Percentiles rank a stretch among this genome's conserved stretches.
Evolutionary conservation across 2,329 filamentous ascomycete genomes (phyloP).

Genomic region (Conoideocrella luteorostrata): DNA sequence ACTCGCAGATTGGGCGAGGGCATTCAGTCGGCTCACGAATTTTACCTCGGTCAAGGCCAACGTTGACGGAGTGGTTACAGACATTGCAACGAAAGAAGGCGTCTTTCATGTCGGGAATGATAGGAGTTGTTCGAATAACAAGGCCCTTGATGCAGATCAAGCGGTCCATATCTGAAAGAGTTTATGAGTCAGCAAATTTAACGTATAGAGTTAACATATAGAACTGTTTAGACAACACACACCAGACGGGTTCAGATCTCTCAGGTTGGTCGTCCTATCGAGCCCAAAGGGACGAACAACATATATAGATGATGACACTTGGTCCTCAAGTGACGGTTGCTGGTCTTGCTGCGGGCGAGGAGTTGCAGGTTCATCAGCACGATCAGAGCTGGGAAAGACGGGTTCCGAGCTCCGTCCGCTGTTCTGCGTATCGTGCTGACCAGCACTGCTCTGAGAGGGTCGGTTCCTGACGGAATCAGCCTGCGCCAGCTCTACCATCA

Average conservation of each 20-base stretch:
- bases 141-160: conserved; percentile 91
- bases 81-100: conserved; percentile 95
- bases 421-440: conserved; percentile 36
- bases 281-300: conserved; percentile 86
- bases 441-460: conserved; percentile 51
- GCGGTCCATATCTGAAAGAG: conserved; percentile 75
- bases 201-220: too few species aligned
- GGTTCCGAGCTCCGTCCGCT: conserved; percentile 63
- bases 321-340: conserved; percentile 62
- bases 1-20: conserved; percentile 71
- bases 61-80: conserved; percentile 84
- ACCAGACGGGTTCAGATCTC: conserved; percentile 86
- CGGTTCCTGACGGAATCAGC: conserved; percentile 69
- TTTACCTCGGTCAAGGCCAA: conserved; percentile 90
- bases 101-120: conserved; percentile 98
- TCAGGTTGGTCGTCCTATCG: conserved; percentile 80
- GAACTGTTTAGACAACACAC: background rate
- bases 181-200: conserved; percentile 1
- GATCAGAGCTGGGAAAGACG: conserved; percentile 73
- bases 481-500: conserved; percentile 83
- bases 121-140: conserved; percentile 89
- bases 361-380: conserved; percentile 41
- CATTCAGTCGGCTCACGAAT: conserved; percentile 92
- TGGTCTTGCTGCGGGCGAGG: conserved; percentile 35
- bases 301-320: conserved; percentile 74